phyloP scores from a whole-genome alignment of 176 grass and related monocot species.

The Avena eriantha region DNA sequence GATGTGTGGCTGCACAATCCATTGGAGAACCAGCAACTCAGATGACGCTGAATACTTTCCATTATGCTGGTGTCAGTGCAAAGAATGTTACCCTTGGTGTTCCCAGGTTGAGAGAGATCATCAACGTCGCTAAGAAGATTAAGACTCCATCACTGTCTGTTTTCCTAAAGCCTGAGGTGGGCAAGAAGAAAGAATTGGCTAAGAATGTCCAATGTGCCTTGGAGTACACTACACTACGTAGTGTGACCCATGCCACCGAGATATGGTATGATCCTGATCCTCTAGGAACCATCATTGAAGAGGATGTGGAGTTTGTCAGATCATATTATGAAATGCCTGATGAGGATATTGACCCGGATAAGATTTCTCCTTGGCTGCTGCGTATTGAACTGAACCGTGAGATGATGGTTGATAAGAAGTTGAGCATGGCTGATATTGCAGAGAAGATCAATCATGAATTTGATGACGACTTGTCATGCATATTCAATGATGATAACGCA shows the following conservation, averaged over 20 bases:
- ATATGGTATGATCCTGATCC: conserved; percentile 98
- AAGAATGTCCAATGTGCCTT: conserved; percentile 99
- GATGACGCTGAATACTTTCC: conserved; percentile 97
- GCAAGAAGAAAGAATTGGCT: conserved; percentile 85
- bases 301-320: conserved; percentile 93
- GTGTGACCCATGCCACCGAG: conserved; percentile 98
- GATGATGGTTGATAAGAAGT: conserved; percentile 99
- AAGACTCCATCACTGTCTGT: conserved; percentile 96
- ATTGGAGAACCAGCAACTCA: conserved; percentile 97
- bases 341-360: conserved; percentile 89
- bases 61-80: conserved; percentile 99
- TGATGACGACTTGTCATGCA: conserved; percentile 91
- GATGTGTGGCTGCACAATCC: conserved; percentile 97
- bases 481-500: conserved; percentile 99
- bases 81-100: conserved; percentile 99
- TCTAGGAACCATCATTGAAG: conserved; percentile 87
- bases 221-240: conserved; percentile 92
- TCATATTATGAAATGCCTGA: conserved; percentile 99
- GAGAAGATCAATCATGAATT: conserved; percentile 99
- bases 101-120: conserved; percentile 96
- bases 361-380: conserved; percentile 93
- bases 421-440: conserved; percentile 98
- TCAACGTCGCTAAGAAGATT: conserved; percentile 99
- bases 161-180: conserved; percentile 82
- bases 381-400: conserved; percentile 97